Conservation (phyloP, 2,329 filamentous ascomycete genomes). For the Colletotrichum sp. region DNA sequence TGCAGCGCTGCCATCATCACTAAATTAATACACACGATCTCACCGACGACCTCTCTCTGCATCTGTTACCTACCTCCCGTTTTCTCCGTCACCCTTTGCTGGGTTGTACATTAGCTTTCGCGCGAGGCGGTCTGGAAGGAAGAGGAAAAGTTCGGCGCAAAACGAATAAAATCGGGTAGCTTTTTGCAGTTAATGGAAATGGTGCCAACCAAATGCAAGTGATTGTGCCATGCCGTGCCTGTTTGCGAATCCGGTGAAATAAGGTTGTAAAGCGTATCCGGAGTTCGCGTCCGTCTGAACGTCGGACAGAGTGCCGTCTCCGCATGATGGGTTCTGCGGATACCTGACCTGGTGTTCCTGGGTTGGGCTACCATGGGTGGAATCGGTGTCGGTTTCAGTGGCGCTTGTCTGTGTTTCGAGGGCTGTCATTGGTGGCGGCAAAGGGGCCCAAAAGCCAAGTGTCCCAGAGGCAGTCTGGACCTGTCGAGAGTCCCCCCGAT, state of each 20-base stretch:
- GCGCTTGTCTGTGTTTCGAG: not conserved
- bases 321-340: not conserved
- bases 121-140: constrained; percentile 30
- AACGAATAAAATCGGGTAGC: constrained; percentile 34
- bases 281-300: constrained; percentile 10
- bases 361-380: not conserved
- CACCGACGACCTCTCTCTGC: constrained; percentile 30
- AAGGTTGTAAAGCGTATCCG: not conserved
- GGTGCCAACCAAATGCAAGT: not conserved
- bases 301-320: not conserved
- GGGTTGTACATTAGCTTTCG: constrained; percentile 42
- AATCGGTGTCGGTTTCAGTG: constrained; percentile 5
- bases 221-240: not conserved
- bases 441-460: constrained; percentile 16
- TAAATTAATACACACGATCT: constrained; percentile 27
- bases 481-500: not conserved
- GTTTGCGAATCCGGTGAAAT: not conserved
- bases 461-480: constrained; percentile 7
- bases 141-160: constrained; percentile 38
- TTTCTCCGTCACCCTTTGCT: constrained; percentile 37
- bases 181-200: constrained; percentile 23
- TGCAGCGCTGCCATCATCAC: constrained; percentile 21
- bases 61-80: constrained; percentile 34
- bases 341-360: not conserved
- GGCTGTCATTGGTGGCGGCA: not conserved